Percentiles rank a stretch among this genome's conserved stretches.
phyloP scores from a whole-genome alignment of 2,329 filamentous ascomycete species.

The Aspergillus neotritici region DNA sequence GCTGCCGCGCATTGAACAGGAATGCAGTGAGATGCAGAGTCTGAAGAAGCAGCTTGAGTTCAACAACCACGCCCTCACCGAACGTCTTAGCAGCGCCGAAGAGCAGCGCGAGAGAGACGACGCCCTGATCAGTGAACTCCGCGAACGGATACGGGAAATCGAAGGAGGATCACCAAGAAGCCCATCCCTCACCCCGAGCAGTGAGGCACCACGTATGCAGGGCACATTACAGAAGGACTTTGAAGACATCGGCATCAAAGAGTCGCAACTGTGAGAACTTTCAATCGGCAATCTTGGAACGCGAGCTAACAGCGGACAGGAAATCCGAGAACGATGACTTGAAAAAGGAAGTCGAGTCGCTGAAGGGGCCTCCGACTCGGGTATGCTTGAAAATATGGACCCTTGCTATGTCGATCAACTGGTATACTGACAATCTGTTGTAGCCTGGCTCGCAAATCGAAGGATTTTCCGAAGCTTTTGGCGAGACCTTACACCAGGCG shows the following conservation, averaged over 20 bases:
- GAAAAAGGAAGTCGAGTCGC: conserved; percentile 32
- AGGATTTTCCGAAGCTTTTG: conserved; percentile 31
- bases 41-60: conserved; percentile 46
- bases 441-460: conserved; percentile 26
- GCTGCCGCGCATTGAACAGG: conserved; percentile 44
- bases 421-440: conserved; percentile 7
- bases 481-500: conserved; percentile 27
- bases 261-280: conserved; percentile 35
- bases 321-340: conserved; percentile 39
- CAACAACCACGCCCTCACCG: conserved; percentile 44
- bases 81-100: conserved; percentile 39
- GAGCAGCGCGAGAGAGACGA: conserved; percentile 41
- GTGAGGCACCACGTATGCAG: conserved; percentile 35
- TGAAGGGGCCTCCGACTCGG: conserved; percentile 21
- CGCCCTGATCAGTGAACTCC: conserved; percentile 37
- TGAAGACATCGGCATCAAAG: conserved; percentile 35
- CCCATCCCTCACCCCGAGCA: conserved; percentile 33
- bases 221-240: conserved; percentile 40
- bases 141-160: conserved; percentile 40
- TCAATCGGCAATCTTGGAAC: background rate
- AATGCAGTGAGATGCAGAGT: conserved; percentile 44
- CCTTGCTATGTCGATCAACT: background rate
- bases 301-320: conserved; percentile 23
- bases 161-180: conserved; percentile 37
- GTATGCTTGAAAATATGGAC: background rate